A percentile compares a stretch with the other conserved stretches of the same genome.
phyloP scores from a whole-genome alignment of 2,329 filamentous ascomycete genomes.

The Exserohilum turcica region DNA sequence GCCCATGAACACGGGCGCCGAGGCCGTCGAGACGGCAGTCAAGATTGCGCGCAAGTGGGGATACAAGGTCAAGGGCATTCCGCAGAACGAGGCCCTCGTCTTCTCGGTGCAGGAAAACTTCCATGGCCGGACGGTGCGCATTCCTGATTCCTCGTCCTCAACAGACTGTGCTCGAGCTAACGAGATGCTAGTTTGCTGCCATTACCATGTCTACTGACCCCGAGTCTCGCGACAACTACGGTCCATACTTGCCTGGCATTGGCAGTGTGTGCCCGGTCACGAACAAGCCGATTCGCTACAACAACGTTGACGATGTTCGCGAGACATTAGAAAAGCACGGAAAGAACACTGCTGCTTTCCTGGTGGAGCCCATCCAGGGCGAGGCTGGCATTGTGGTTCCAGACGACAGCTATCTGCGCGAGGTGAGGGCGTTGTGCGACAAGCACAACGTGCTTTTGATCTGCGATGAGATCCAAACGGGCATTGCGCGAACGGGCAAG shows the following conservation, averaged over 20 bases:
- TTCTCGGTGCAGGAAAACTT: constrained; percentile 91
- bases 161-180: constrained; percentile 16
- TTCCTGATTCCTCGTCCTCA: not conserved
- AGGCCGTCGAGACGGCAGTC: constrained; percentile 93
- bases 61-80: constrained; percentile 93
- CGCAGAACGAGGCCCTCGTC: constrained; percentile 80
- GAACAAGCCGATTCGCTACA: constrained; percentile 79
- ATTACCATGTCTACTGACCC: constrained; percentile 95
- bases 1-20: constrained; percentile 97
- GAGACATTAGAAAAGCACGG: constrained; percentile 80
- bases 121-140: constrained; percentile 85
- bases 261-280: constrained; percentile 78
- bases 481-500: constrained; percentile 91
- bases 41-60: constrained; percentile 98
- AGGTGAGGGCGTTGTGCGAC: constrained; percentile 83
- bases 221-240: constrained; percentile 95
- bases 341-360: constrained; percentile 84
- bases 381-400: constrained; percentile 97
- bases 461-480: constrained; percentile 98
- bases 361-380: constrained; percentile 96
- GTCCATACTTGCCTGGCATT: constrained; percentile 89
- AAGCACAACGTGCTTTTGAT: constrained; percentile 96
- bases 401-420: constrained; percentile 81
- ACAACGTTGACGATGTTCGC: constrained; percentile 80
- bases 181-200: constrained; percentile 74